These are phyloP conservation scores for Trichoderma endophyticum DNA, from an alignment of 2,329 filamentous ascomycete genomes.

Conservation along the genomic window DNA sequence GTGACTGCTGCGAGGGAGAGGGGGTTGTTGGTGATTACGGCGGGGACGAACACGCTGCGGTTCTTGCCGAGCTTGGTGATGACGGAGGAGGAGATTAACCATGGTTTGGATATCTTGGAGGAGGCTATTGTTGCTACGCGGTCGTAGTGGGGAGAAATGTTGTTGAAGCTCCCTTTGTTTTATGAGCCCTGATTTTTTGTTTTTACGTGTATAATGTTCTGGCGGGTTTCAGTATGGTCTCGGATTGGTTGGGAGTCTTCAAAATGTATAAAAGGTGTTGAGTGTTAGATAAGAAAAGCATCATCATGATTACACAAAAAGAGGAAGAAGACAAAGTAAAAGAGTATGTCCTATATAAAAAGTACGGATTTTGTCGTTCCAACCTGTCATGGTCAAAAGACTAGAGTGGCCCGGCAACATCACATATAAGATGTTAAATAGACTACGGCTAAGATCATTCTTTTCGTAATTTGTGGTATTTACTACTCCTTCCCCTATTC, in stretches of 20 bases:
- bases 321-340: background rate
- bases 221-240: background rate
- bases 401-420: background rate
- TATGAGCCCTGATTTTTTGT: background rate
- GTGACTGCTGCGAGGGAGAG: conserved; percentile 83
- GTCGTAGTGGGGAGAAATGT: conserved; percentile 18
- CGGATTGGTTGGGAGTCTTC: background rate
- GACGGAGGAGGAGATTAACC: conserved; percentile 72
- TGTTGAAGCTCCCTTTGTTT: background rate
- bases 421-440: background rate
- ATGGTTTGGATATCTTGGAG: conserved; percentile 72
- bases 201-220: background rate
- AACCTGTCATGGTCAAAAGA: background rate
- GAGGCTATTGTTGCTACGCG: conserved; percentile 54
- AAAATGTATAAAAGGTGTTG: conserved; percentile 5
- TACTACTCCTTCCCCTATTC: background rate
- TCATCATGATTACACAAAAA: background rate
- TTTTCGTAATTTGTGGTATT: background rate
- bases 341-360: background rate
- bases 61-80: conserved; percentile 89
- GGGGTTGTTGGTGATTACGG: conserved; percentile 86
- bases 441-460: background rate
- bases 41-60: conserved; percentile 84
- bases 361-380: background rate
- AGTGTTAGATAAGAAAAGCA: background rate